Conservation (phyloP, 2,329 filamentous ascomycete species). For the Fusarium acutatum region DNA sequence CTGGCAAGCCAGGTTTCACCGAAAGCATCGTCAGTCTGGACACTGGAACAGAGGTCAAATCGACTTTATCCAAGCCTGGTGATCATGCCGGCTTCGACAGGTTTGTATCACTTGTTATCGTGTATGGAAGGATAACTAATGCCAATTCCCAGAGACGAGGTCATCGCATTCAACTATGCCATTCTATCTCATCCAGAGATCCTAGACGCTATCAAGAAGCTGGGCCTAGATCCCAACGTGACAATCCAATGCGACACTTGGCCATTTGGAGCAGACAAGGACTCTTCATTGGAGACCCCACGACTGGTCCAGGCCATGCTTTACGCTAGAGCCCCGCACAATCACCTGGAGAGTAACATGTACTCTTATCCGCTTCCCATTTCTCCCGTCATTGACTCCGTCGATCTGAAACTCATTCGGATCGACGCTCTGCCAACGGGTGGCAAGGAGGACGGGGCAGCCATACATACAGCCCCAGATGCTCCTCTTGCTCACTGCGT, state of each 20-base stretch:
- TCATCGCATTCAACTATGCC: neutral
- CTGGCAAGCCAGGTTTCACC: neutral
- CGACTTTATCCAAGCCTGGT: neutral
- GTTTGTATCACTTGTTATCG: neutral
- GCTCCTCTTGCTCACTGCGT: conserved; percentile 44
- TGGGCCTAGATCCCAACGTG: neutral
- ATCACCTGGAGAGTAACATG: neutral
- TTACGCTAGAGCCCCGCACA: neutral
- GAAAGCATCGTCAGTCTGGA: neutral
- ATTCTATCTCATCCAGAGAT: neutral
- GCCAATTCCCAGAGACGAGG: neutral
- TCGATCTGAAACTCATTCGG: conserved; percentile 61
- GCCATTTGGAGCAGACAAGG: neutral
- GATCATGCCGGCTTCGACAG: neutral
- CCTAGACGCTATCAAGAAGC: neutral
- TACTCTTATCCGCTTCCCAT: conserved; percentile 69
- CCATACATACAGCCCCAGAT: conserved; percentile 50
- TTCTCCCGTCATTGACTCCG: conserved; percentile 66
- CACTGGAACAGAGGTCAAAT: neutral
- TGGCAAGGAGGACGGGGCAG: conserved; percentile 55
- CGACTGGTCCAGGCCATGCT: neutral
- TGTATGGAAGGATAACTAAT: neutral
- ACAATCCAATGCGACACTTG: neutral
- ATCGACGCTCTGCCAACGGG: conserved; percentile 65
- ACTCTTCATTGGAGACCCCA: neutral